These are phyloP conservation scores for Trypanosoma conorhini DNA, from an alignment of 208 protist species.

Conservation along the genomic window DNA sequence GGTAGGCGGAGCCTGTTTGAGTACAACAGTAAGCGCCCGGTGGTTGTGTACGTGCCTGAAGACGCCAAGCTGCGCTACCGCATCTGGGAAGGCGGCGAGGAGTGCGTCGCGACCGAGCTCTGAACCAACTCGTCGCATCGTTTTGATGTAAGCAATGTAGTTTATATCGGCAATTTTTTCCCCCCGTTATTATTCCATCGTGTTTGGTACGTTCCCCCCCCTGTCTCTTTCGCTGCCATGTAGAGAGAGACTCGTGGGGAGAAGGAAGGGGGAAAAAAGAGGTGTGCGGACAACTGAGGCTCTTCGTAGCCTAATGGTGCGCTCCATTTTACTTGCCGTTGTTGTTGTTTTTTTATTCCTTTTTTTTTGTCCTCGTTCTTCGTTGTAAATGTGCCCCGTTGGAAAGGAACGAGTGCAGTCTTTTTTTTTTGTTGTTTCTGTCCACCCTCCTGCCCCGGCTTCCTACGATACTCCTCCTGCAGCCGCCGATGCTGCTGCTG, in stretches of 20 bases:
- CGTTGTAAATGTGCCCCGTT: not conserved
- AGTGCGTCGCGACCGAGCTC: conserved; percentile 29
- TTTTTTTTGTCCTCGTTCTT: conserved; percentile 5
- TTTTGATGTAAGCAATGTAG: not conserved
- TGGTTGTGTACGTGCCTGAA: conserved; percentile 67
- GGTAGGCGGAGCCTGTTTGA: conserved; percentile 32
- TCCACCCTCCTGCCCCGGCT: not conserved
- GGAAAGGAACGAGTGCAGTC: not conserved
- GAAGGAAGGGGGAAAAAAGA: too few species aligned
- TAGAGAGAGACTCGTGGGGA: too few species aligned
- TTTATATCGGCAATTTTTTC: conserved; percentile 10
- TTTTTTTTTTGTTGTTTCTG: conserved; percentile 1
- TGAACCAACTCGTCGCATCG: not conserved
- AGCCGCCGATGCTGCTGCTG: too few species aligned
- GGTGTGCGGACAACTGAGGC: too few species aligned
- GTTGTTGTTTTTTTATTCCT: conserved; percentile 10
- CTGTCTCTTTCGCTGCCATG: too few species aligned
- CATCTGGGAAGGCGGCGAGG: conserved; percentile 45
- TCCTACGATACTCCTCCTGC: too few species aligned
- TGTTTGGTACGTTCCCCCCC: too few species aligned
- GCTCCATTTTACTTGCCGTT: not conserved
- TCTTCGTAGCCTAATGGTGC: too few species aligned
- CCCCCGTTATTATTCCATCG: not conserved
- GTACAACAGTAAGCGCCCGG: conserved; percentile 55
- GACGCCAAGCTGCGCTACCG: conserved; percentile 63